phyloP scores from a whole-genome alignment of 805 yeast species.

The Candida silvatica region DNA sequence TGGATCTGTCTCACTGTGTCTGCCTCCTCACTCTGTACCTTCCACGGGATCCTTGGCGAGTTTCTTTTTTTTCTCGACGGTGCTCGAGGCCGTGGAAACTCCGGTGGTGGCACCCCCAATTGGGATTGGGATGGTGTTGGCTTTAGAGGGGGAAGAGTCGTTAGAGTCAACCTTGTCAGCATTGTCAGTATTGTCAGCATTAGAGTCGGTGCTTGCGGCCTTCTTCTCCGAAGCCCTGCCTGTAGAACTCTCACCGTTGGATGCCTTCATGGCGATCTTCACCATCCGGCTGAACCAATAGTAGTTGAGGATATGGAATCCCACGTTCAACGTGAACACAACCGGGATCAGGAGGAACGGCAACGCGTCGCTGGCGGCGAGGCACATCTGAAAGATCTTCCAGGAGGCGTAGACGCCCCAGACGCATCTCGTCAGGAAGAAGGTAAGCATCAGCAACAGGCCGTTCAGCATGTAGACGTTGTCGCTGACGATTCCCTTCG shows the following conservation, averaged over 20 bases:
- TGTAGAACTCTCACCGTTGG: not conserved
- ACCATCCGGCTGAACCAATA: constrained; percentile 90
- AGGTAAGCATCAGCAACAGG: constrained; percentile 51
- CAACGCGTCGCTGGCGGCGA: constrained; percentile 31
- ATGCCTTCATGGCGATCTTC: constrained; percentile 36
- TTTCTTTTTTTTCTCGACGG: not conserved
- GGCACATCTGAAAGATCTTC: constrained; percentile 35
- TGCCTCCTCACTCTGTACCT: no score
- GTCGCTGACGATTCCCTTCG: constrained; percentile 54
- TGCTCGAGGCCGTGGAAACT: no score
- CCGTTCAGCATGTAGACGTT: constrained; percentile 61
- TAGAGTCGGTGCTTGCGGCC: not conserved
- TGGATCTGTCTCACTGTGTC: no score
- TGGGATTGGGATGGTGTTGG: no score
- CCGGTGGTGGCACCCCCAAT: no score
- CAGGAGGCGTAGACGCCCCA: constrained; percentile 84
- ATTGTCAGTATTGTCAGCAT: not conserved
- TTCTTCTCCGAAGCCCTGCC: not conserved
- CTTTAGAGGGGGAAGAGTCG: no score
- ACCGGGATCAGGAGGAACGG: constrained; percentile 39
- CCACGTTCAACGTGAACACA: constrained; percentile 49
- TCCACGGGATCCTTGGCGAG: no score
- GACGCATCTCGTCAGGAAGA: constrained; percentile 69
- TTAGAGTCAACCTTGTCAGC: no score
- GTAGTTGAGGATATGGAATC: constrained; percentile 61